Base-by-base conservation (phyloP, 1,139 yeast species). In the Suhomyces bokatorum region DNA sequence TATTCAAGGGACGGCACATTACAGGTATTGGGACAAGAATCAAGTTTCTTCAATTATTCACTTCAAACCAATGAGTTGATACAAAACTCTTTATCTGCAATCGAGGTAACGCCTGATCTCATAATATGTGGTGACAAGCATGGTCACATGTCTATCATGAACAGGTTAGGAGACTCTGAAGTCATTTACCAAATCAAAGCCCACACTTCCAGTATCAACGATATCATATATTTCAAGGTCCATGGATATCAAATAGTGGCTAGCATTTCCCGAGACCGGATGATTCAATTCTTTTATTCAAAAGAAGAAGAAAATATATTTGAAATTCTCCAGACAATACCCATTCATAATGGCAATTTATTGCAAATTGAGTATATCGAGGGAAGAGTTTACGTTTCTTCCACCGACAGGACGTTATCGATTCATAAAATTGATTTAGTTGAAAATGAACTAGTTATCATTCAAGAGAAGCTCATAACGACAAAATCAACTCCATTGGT, bases 211-310 rank as follows among this genome's bases (percentile, higher is more conserved):
- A 60, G 73, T 12, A 58, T 80, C 11, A 78, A 77, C 46, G 81
- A 75, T 36, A 55, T 78, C 2, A 44, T 59, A 1, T 64, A 59
- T 43, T 73, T 75, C 44, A 52, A 58, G 32, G 43, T 63, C 4
- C 61, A 51, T 0, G 48, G 50, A 0, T 39, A 47, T 28, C 56
- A 63, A 30, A 63, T 75, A 36, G 54, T 75, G 2, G 69, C 70
- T 16, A 73, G 77, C 40, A 74, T 80, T 32, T 78, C 86, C 3
- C 64, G 87, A 31, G 88, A 83, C 57, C 58, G 87, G 37, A 82
- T 82, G 69, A 73, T 83, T 32, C 88, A 83, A 57, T 58, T 83
- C 0, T 80, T 79, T 47, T 51, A 45, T 31, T 57, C 55, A 32
- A 47, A 52, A 2, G 14, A 31, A 12, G 40, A 38, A 2, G 42